Conservation (phyloP, 2,329 filamentous ascomycete species). For the Mollisiaceae sp. region DNA sequence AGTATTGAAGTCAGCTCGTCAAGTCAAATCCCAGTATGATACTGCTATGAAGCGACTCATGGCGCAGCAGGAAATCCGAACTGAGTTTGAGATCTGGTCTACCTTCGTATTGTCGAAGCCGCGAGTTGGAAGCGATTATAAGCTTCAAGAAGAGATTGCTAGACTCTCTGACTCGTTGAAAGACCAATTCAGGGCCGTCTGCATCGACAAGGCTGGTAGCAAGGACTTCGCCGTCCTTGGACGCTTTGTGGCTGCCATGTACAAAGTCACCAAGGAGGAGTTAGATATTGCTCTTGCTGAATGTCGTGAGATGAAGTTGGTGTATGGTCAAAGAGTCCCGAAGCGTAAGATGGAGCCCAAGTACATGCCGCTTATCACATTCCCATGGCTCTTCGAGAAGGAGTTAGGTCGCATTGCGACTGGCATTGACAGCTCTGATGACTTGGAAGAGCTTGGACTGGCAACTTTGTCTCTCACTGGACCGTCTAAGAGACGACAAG, state of each 20-base stretch:
- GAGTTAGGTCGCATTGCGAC: constrained; percentile 74
- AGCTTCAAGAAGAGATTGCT: constrained; percentile 83
- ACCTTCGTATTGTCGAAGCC: constrained; percentile 82
- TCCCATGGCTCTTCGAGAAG: constrained; percentile 87
- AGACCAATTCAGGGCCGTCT: constrained; percentile 69
- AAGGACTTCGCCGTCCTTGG: constrained; percentile 63
- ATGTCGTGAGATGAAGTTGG: constrained; percentile 46
- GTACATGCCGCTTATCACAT: constrained; percentile 83
- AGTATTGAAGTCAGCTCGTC: constrained; percentile 61
- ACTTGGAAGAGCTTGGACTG: constrained; percentile 34
- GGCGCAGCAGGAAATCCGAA: constrained; percentile 80
- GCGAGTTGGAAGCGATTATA: constrained; percentile 77
- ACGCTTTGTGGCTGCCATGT: constrained; percentile 85
- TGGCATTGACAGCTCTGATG: constrained; percentile 36
- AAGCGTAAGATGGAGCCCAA: constrained; percentile 48
- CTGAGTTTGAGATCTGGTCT: constrained; percentile 92
- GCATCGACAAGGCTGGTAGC: constrained; percentile 68
- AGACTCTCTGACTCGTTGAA: constrained; percentile 69
- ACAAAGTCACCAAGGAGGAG: constrained; percentile 78
- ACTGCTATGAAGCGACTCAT: constrained; percentile 77
- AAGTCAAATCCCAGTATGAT: constrained; percentile 81
- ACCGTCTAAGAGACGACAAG: constrained; percentile 18
- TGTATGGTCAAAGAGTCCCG: constrained; percentile 46
- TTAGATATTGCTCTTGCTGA: constrained; percentile 63
- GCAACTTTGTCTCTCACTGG: constrained; percentile 23